phyloP scores from a whole-genome alignment of 805 yeast species.

The Candida ascalaphidarum region DNA sequence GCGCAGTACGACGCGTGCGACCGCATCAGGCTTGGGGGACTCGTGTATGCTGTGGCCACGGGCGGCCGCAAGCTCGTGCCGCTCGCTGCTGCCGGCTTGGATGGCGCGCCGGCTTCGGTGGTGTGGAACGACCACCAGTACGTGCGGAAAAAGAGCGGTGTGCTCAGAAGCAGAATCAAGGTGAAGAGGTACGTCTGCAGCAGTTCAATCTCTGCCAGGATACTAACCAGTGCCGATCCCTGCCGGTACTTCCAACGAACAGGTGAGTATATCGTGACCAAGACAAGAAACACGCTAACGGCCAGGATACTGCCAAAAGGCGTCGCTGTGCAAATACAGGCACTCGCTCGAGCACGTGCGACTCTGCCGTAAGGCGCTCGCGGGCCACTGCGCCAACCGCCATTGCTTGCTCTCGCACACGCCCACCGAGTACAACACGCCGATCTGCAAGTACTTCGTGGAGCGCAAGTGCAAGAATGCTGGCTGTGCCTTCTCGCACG shows the following conservation, averaged over 20 bases:
- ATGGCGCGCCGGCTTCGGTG: constrained; percentile 7
- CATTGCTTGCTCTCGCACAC: constrained; percentile 51
- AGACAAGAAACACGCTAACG: too few relatives aligned
- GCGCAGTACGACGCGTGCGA: constrained; percentile 36
- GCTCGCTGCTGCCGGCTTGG: constrained; percentile 15
- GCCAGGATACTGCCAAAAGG: constrained; percentile 49
- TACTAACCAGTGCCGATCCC: constrained; percentile 9
- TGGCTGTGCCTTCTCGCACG: constrained; percentile 44
- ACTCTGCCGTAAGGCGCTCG: constrained; percentile 43
- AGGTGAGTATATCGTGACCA: constrained; percentile 23
- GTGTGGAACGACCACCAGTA: constrained; percentile 21
- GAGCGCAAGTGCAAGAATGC: constrained; percentile 27
- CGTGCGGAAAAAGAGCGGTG: constrained; percentile 3
- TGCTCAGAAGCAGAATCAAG: background rate
- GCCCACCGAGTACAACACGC: constrained; percentile 50
- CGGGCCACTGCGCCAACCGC: constrained; percentile 37
- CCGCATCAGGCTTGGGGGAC: constrained; percentile 31
- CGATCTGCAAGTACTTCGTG: constrained; percentile 21
- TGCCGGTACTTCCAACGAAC: constrained; percentile 30
- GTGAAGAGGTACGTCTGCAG: too few relatives aligned
- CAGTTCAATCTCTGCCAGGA: too few relatives aligned
- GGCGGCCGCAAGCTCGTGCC: constrained; percentile 35
- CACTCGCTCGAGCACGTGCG: constrained; percentile 47
- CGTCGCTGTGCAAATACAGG: constrained; percentile 40
- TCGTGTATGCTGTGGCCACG: constrained; percentile 33